phyloP scores from a whole-genome alignment of 768 basidiomycete species.

The Leucocoprinus birnbaumii region DNA sequence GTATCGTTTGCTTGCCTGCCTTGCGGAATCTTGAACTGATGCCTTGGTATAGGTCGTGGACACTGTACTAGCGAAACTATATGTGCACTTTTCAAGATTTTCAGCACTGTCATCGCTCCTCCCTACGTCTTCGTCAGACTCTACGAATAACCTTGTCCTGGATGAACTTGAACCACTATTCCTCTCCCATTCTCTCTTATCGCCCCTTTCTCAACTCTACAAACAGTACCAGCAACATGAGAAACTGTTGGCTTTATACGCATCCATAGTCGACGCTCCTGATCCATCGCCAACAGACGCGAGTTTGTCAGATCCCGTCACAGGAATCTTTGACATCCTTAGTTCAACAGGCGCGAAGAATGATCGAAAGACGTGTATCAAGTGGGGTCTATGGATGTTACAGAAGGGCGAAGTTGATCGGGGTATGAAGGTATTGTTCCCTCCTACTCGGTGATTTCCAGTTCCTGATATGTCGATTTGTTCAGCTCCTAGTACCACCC shows the following conservation, averaged over 20 bases:
- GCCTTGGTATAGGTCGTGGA: conserved; percentile 59
- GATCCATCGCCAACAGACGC: neutral
- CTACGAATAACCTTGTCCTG: conserved; percentile 43
- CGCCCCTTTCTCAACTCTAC: conserved; percentile 61
- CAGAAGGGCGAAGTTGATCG: conserved; percentile 57
- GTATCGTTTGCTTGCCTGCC: neutral
- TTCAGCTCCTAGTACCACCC: conserved; percentile 58
- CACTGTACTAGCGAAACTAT: conserved; percentile 75
- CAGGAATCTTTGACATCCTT: neutral
- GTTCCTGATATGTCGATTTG: neutral
- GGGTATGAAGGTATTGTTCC: conserved; percentile 59
- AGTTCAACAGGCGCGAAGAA: conserved; percentile 31
- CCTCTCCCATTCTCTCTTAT: conserved; percentile 48
- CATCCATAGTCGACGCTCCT: conserved; percentile 45
- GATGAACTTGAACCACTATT: conserved; percentile 63
- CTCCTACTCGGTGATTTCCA: neutral
- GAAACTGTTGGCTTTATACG: conserved; percentile 67
- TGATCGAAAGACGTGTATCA: conserved; percentile 14
- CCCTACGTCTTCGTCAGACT: conserved; percentile 31
- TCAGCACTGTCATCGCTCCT: conserved; percentile 52
- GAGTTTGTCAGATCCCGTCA: neutral
- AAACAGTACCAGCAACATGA: conserved; percentile 49
- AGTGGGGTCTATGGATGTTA: conserved; percentile 82
- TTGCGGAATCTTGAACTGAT: neutral
- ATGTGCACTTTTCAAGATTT: conserved; percentile 57